Evolutionary conservation across 345 rosid genomes (phyloP), one percentile per base, ranked within the genome.

Genomic region (Pseudoturritis turrita): DNA sequence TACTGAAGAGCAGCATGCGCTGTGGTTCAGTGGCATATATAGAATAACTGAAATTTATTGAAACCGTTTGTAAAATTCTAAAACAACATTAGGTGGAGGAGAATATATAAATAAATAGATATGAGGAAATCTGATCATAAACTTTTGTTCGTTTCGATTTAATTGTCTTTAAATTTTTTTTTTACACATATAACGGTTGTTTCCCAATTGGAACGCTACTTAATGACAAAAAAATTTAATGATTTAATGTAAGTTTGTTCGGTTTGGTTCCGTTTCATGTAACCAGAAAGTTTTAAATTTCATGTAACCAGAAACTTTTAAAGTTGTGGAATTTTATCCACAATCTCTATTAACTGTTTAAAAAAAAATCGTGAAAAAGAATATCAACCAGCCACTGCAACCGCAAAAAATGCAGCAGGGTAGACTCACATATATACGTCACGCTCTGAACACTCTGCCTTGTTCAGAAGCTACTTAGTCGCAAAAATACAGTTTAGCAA

Each of bases 341-440:
- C 23, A 35, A 51, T 23, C 37, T 21, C 5, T 47, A 47, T 21
- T 21, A 9, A 17, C 10, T 33, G 9, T 14, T 14, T n/a, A 26
- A 17, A 28, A 15, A 21, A 1, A 57, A 57, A 33, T 35, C 9
- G 6, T 28, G 35, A n/a, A 31, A n/a, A 57, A 15, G 36, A 45
- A n/a, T 14, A 60, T 33, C 8, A 57, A 36, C 35, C 22, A 55
- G 54, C 25, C 3, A 23, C 25, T 56, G 22, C 46, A n/a, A 31
- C 55, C 17, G 15, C 64, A 55, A 54, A 68, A 57, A 6, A 56
- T 45, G 35, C 65, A 69, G 65, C 55, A 69, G 56, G 55, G 55
- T 41, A 10, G 62, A 68, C 41, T 56, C 46, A 68, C 64, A 31
- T 55, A 31, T 6, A 44, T 17, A 54, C 72, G 41, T 67, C 72